Evolutionary conservation across 2,329 filamentous ascomycete genomes (phyloP).

Genomic region (Mariannaea sp.): DNA sequence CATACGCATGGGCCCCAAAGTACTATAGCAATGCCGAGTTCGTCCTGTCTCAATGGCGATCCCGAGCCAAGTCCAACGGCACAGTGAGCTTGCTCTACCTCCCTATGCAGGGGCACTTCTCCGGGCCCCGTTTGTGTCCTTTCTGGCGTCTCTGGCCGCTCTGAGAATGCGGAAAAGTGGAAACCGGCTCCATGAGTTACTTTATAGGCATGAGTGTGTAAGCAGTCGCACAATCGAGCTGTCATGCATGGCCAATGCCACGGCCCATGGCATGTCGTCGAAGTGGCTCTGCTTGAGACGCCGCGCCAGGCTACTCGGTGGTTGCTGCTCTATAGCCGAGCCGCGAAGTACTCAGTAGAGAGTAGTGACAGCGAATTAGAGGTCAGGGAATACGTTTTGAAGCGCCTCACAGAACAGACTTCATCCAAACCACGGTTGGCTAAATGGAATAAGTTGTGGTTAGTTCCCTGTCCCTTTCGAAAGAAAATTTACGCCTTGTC

Average conservation of each 20-base stretch:
- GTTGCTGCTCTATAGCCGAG: conserved; percentile 14
- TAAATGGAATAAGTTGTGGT: not conserved
- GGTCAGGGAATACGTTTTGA: not conserved
- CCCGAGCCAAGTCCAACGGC: conserved; percentile 1
- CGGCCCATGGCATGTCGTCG: conserved; percentile 11
- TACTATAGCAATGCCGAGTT: conserved; percentile 4
- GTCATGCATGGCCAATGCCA: conserved; percentile 31
- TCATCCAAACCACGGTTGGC: conserved; percentile 5
- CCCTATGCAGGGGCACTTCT: conserved; percentile 17
- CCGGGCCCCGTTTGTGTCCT: conserved; percentile 12
- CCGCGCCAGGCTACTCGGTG: conserved; percentile 6
- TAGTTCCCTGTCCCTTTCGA: not conserved
- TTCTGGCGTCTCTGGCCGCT: conserved; percentile 9
- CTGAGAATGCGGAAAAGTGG: conserved; percentile 14
- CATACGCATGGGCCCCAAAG: conserved; percentile 12
- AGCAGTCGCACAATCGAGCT: conserved; percentile 35
- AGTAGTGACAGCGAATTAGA: conserved; percentile 7
- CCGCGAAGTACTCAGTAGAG: conserved; percentile 1
- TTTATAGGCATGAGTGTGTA: too few relatives aligned
- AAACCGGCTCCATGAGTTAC: conserved; percentile 7
- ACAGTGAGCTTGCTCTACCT: not conserved
- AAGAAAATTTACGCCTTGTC: too few relatives aligned
- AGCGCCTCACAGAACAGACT: not conserved
- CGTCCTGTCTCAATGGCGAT: conserved; percentile 11
- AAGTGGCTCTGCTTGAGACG: conserved; percentile 9